phyloP scores from a whole-genome alignment of 1,284 basidiomycete species.

The Athelia psychrophila region DNA sequence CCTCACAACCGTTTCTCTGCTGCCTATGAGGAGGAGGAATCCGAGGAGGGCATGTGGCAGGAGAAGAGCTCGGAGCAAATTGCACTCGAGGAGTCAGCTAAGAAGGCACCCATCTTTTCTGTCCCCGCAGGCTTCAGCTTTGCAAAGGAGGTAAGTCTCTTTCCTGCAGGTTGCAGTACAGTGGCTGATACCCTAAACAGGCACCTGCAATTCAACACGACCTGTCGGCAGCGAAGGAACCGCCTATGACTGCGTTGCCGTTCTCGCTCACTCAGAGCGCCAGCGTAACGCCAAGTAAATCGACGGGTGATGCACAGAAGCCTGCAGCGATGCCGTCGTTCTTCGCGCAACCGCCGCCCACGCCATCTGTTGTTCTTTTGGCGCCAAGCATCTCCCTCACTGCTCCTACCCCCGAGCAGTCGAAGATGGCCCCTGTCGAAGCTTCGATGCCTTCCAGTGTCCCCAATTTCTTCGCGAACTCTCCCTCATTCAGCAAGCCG shows the following conservation, averaged over 20 bases:
- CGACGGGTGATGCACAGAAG: neutral
- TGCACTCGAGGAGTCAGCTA: slow-evolving; percentile 38
- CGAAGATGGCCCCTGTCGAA: slow-evolving; percentile 10
- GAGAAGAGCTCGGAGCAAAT: slow-evolving; percentile 32
- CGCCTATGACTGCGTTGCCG: slow-evolving; percentile 59
- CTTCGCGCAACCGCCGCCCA: neutral
- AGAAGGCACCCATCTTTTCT: slow-evolving; percentile 52
- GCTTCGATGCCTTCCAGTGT: slow-evolving; percentile 14
- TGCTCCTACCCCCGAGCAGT: slow-evolving; percentile 20
- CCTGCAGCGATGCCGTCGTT: slow-evolving; percentile 6
- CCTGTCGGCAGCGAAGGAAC: slow-evolving; percentile 51
- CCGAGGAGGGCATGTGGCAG: slow-evolving; percentile 39
- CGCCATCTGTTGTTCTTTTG: slow-evolving; percentile 1
- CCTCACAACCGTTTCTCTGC: slow-evolving; percentile 61
- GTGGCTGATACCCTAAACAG: neutral
- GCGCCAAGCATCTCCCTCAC: slow-evolving; percentile 21
- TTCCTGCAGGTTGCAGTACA: neutral
- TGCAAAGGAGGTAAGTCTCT: slow-evolving; percentile 51
- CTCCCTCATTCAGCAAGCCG: slow-evolving; percentile 30
- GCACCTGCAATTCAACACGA: slow-evolving; percentile 30
- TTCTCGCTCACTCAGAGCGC: slow-evolving; percentile 53
- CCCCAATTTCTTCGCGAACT: slow-evolving; percentile 46
- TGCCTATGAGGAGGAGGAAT: slow-evolving; percentile 57
- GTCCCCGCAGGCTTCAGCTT: slow-evolving; percentile 67
- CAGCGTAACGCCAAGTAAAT: slow-evolving; percentile 4